A percentile compares a stretch with the other conserved stretches of the same genome.
phyloP scores from a whole-genome alignment of 345 rosid genomes.

The Lumnitzera racemosa region DNA sequence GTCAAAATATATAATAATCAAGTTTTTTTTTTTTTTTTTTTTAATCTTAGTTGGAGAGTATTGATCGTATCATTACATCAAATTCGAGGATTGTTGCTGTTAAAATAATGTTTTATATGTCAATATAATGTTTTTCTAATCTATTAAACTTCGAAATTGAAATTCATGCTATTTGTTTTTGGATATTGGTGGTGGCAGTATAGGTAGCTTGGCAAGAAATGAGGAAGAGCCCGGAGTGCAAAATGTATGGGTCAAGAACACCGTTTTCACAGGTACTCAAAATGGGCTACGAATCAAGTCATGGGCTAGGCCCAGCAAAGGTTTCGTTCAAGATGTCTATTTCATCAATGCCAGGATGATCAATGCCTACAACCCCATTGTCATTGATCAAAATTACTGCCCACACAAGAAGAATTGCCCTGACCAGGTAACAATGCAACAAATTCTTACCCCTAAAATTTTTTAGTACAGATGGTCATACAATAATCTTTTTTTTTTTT shows the following conservation, averaged over 20 bases:
- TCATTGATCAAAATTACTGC: constrained; percentile 59
- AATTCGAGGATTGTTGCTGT: background rate
- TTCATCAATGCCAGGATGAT: constrained; percentile 30
- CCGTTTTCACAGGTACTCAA: constrained; percentile 28
- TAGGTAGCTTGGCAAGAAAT: constrained; percentile 45
- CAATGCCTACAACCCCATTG: constrained; percentile 37
- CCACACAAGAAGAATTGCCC: constrained; percentile 44
- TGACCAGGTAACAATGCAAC: constrained; percentile 20
- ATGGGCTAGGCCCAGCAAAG: constrained; percentile 59
- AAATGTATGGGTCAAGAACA: constrained; percentile 35
- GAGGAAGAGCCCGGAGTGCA: constrained; percentile 42
- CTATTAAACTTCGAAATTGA: no score
- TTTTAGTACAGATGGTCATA: background rate
- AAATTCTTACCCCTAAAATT: background rate
- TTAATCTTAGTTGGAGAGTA: no score
- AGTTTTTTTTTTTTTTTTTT: no score
- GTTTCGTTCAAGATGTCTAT: constrained; percentile 36
- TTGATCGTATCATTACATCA: background rate
- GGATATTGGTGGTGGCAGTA: constrained; percentile 23
- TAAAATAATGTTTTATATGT: background rate
- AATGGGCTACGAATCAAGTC: constrained; percentile 61
- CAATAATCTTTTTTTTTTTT: background rate
- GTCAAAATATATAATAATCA: no score
- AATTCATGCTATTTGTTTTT: no score
- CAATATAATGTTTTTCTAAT: background rate